Evolutionary conservation across 345 rosid species (phyloP).

Genomic region (Trapa incisa): DNA sequence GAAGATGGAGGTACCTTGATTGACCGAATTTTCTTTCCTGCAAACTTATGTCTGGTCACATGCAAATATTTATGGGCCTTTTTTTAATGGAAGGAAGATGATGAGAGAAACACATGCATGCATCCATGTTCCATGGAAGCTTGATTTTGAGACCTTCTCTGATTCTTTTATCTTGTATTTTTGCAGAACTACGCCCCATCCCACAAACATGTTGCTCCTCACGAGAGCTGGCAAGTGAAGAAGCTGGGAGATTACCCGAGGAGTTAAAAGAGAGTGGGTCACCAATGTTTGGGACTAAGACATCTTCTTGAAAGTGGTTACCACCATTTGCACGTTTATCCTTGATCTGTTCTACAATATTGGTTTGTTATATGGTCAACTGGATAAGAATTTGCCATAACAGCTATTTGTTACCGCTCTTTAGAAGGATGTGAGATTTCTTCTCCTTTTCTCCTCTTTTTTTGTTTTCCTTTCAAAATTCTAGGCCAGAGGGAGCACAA

Average conservation of each 20-base stretch:
- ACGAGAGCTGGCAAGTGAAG: constrained; percentile 85
- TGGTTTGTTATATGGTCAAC: not conserved
- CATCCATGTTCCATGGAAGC: too few species aligned
- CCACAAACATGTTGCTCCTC: constrained; percentile 66
- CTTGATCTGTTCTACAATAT: not conserved
- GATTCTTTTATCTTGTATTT: not conserved
- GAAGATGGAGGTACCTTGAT: constrained; percentile 67
- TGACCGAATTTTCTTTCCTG: not conserved
- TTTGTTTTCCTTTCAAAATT: not conserved
- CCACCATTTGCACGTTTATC: not conserved
- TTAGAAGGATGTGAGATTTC: not conserved
- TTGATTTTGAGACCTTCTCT: not conserved
- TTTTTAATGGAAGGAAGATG: not conserved
- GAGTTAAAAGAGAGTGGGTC: constrained; percentile 11
- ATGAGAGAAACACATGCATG: not conserved
- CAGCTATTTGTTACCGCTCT: not conserved
- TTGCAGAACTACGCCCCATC: constrained; percentile 61
- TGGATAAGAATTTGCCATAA: not conserved
- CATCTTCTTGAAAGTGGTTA: not conserved
- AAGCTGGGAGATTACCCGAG: constrained; percentile 48
- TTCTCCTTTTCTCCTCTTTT: too few species aligned
- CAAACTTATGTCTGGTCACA: not conserved
- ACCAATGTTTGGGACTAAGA: not conserved
- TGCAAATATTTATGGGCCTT: not conserved
- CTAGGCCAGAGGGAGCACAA: not conserved